Evolutionary conservation across 2,329 filamentous ascomycete species (phyloP), one percentile per base, ranked within the genome.

Genomic region (Cladophialophora yegresii): DNA sequence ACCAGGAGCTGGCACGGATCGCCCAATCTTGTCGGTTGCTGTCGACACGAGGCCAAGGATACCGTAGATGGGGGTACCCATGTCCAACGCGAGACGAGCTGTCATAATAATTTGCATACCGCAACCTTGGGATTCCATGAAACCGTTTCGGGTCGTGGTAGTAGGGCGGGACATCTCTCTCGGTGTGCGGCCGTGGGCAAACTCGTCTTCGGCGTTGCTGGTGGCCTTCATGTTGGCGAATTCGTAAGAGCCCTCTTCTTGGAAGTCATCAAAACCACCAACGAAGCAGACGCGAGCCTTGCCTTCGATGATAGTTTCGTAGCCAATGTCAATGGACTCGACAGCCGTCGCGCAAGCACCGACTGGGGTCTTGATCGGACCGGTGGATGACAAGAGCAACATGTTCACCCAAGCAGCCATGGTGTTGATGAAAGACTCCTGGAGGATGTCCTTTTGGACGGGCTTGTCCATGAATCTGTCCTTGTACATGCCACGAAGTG

Each of bases 201-300:
- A 91, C 78, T 99, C 96, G 71, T 98, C 93, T 67, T 97, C 90
- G 28, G 93, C 93, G 75, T 98, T 99, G 85, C 93, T 97, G 62
- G 95, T 99, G 65, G 95, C 95, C 81, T 96, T 96, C 95, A 99
- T 99, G 84, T 99, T 99, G 83, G 95, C 95, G 77, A 99, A 99
- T 79, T 99, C 95, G 75, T 97, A 99, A 1, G 95, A 99, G 58
- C 95, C 96, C 81, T 99, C 95, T 81, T 99, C 95, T 74, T 96
- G 92, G 83, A 99, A 97, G 80, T 99, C 96, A 81, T 99, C 95
- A 75, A 99, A 98, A 71, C 95, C 95, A 85, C 95, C 95, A 65
- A 99, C 96, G 70, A 99, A 89, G 84, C 93, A 98, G 74, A 99
- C 87, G 58, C 93, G 91, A 65, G 96, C 95, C 84, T 99, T 99